Base-by-base conservation (phyloP, 1,284 basidiomycete species). In the Neotropicomus parvogracilis region DNA sequence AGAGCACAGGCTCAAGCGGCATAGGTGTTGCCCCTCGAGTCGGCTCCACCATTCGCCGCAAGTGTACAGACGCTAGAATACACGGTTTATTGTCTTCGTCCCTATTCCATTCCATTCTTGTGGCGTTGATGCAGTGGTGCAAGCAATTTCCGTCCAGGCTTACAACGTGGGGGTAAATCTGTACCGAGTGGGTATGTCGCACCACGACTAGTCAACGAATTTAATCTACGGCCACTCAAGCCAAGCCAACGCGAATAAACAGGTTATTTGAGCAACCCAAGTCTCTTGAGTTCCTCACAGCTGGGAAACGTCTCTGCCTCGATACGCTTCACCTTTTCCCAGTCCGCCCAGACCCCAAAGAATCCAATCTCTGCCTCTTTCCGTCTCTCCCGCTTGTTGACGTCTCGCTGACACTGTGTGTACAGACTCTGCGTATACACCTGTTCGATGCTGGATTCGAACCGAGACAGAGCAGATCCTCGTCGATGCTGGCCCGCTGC, bases 331-430 rank as follows among this genome's bases (percentile, higher is more conserved):
- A 92, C 84, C 68, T 91, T 90, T 38, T 90, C 85, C 84, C 88
- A 91, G 65, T 97, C 87, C 16, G 91, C 88, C 17, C 91, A 88
- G 50, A 94, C 73, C 2, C 93, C 94, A 64, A 97, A 92, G 57
- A 95, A 70, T 3, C 93, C 94, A 43, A 89, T 70, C 56, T 91
- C 86, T 5, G 80, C 75, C 39, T 91, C 85, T 60, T 86, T 84
- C 52, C 75, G 70, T 49, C 81, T 78, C 57, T 84, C 74, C 60
- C 83, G 83, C 52, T 70, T 65, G 53, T 88, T 81, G 46, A 81
- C 52, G 38, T 81, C 81, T 6, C 69, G 68, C 60, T 86, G 80
- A 67, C 94, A 95, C 53, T 81, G 73, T 27, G 73, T 62, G 60
- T 86, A 88, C 44, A 92, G 69, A 44, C 81, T 77, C 50, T 82